These are phyloP conservation scores for Verticillium dahliae DNA, from an alignment of 2,329 filamentous ascomycete species.

Conservation along the genomic window DNA sequence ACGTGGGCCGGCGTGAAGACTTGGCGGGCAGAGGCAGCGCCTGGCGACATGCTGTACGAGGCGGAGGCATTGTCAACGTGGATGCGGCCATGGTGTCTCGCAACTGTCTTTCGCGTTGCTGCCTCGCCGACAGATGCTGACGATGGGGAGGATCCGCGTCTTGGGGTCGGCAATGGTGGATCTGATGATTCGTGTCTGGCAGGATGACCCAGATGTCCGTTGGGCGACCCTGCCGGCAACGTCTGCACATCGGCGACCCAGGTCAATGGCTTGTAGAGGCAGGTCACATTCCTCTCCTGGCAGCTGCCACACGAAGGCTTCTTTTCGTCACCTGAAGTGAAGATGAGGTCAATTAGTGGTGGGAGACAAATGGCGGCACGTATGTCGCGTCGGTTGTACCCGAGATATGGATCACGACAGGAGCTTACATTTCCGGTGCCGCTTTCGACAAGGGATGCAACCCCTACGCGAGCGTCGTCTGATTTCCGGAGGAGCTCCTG, in stretches of 20 bases:
- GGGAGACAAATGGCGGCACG: too few relatives aligned
- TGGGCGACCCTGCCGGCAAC: not conserved
- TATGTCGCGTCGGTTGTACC: too few relatives aligned
- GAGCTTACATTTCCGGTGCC: conserved; percentile 9
- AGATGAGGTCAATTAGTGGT: not conserved
- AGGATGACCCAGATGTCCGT: not conserved
- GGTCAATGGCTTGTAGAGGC: not conserved
- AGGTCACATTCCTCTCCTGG: not conserved
- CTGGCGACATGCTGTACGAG: not conserved
- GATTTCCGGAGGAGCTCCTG: not conserved
- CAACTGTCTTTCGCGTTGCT: too few relatives aligned
- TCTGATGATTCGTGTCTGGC: not conserved
- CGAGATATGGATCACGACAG: too few relatives aligned
- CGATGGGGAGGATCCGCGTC: not conserved
- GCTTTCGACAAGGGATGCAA: conserved; percentile 9
- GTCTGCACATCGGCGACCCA: not conserved
- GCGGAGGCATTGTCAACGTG: too few relatives aligned
- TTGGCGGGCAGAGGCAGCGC: not conserved
- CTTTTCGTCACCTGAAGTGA: not conserved
- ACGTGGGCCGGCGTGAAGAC: not conserved
- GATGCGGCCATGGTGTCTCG: too few relatives aligned
- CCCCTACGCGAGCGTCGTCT: conserved; percentile 6
- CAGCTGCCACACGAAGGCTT: conserved; percentile 1
- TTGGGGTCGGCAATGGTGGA: not conserved
- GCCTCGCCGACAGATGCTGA: not conserved